Evolutionary conservation across 1,139 yeast genomes (phyloP).

Genomic region (Nakaseomyces kungkrabaensis): DNA sequence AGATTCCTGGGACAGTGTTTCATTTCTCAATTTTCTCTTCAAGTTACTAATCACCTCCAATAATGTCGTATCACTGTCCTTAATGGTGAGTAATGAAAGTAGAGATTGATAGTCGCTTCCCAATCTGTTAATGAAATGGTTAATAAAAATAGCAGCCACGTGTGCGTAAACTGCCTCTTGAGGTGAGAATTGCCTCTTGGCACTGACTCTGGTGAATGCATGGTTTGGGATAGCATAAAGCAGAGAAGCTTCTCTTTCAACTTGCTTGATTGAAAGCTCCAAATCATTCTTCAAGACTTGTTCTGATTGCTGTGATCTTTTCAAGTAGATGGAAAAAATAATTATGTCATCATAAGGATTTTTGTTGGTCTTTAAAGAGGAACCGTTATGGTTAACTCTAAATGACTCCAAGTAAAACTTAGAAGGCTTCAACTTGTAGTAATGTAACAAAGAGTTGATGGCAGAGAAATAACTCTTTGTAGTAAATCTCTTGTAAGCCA

Average conservation of each 20-base stretch:
- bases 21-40: constrained; percentile 85
- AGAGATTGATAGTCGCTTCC: constrained; percentile 75
- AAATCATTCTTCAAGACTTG: constrained; percentile 31
- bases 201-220: constrained; percentile 65
- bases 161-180: constrained; percentile 95
- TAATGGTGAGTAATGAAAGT: constrained; percentile 21
- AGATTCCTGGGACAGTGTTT: constrained; percentile 82
- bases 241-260: constrained; percentile 88
- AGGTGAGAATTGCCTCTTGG: constrained; percentile 69
- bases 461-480: constrained; percentile 87
- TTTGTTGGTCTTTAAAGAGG: constrained; percentile 5
- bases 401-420: constrained; percentile 93
- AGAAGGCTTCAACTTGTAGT: constrained; percentile 76
- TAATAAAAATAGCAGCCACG: constrained; percentile 83
- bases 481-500: constrained; percentile 79
- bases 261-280: constrained; percentile 78
- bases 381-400: constrained; percentile 9
- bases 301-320: constrained; percentile 32
- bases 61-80: constrained; percentile 33
- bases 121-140: constrained; percentile 87
- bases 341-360: constrained; percentile 63
- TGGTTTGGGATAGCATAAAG: constrained; percentile 87
- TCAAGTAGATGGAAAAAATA: constrained; percentile 76
- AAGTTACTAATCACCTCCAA: constrained; percentile 72
- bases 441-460: constrained; percentile 75